Evolutionary conservation across 2,329 filamentous ascomycete genomes (phyloP).

Genomic region (Lasiodiplodia sp.): DNA sequence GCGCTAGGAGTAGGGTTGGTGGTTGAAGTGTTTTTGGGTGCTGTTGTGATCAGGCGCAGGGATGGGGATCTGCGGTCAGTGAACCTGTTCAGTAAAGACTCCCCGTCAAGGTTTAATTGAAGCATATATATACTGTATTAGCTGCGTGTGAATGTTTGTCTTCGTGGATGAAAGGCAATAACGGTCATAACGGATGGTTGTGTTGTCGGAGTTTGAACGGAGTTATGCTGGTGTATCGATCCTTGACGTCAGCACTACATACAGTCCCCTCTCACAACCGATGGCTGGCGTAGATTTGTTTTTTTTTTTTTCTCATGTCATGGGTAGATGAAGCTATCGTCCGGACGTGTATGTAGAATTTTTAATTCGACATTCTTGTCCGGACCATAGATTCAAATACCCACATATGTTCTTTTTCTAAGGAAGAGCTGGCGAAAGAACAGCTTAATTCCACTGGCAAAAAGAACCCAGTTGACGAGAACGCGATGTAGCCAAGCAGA

Average conservation of each 20-base stretch:
- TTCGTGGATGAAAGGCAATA: background rate
- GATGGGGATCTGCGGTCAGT: background rate
- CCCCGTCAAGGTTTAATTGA: background rate
- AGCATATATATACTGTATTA: background rate
- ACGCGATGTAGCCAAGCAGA: background rate
- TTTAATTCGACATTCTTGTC: no score
- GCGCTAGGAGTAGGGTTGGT: constrained; percentile 16
- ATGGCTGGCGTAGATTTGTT: no score
- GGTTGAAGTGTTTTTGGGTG: background rate
- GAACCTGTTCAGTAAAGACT: background rate
- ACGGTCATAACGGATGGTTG: background rate
- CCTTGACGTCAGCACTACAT: constrained; percentile 8
- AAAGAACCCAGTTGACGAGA: background rate
- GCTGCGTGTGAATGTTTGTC: background rate
- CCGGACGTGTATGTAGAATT: no score
- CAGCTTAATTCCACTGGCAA: no score
- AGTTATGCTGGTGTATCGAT: background rate
- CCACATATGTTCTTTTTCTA: no score
- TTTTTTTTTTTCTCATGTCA: no score
- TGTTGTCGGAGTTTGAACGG: background rate
- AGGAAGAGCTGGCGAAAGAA: background rate
- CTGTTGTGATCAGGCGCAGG: background rate
- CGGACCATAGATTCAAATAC: no score
- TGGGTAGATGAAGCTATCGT: no score
- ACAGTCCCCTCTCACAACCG: background rate